Percentiles rank a stretch among this genome's conserved stretches.
These are phyloP conservation scores for Poa annua DNA, from an alignment of 176 grass and related monocot species.

Conservation along the genomic window DNA sequence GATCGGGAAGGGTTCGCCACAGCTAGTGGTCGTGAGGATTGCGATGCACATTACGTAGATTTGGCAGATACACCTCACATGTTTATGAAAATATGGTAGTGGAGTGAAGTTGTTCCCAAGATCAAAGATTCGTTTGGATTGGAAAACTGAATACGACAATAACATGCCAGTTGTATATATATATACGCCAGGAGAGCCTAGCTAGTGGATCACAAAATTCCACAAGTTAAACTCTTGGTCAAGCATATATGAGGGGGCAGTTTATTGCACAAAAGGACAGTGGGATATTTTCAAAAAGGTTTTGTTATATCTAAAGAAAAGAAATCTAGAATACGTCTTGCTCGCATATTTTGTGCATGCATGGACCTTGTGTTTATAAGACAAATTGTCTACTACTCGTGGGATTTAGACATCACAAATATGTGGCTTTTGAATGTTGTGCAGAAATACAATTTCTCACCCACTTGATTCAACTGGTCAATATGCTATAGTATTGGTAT, in stretches of 20 bases:
- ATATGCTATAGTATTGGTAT: background rate
- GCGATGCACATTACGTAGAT: background rate
- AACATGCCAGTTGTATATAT: background rate
- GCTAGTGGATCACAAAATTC: background rate
- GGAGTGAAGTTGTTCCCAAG: background rate
- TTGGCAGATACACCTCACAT: constrained; percentile 31
- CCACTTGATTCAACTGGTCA: background rate
- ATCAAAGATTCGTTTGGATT: background rate
- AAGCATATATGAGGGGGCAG: background rate
- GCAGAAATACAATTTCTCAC: background rate
- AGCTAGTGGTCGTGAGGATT: background rate
- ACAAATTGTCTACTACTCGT: background rate
- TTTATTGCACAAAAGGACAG: background rate
- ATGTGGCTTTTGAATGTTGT: background rate
- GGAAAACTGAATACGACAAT: background rate
- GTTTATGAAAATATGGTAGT: constrained; percentile 16
- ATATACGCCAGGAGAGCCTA: background rate
- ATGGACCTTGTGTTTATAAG: background rate
- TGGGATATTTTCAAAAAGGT: background rate
- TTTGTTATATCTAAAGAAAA: background rate
- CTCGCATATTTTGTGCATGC: background rate
- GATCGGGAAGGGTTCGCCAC: background rate
- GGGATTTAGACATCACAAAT: background rate
- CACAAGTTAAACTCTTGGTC: background rate
- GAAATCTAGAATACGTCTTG: background rate